Evolutionary conservation across 805 yeast genomes (phyloP).

Genomic region (Barnettozyma wickerhamii): DNA sequence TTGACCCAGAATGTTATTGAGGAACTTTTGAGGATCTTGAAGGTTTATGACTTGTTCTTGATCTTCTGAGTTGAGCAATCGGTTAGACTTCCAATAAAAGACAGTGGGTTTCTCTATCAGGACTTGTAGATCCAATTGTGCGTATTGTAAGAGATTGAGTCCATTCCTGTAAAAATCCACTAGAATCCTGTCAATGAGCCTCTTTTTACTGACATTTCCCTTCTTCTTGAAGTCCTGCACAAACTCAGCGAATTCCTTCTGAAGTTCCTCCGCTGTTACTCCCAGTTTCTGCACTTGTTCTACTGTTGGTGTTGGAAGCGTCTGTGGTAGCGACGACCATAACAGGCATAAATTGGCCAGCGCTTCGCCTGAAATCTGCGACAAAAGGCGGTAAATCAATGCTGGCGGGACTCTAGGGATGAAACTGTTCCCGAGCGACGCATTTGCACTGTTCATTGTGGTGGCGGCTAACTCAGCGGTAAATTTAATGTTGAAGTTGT

Average conservation of each 20-base stretch:
- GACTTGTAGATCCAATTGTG: constrained; percentile 66
- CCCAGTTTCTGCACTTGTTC: constrained; percentile 10
- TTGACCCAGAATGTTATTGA: constrained; percentile 42
- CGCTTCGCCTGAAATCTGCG: constrained; percentile 19
- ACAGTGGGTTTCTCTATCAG: constrained; percentile 52
- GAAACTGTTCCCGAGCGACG: constrained; percentile 20
- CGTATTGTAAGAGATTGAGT: constrained; percentile 57
- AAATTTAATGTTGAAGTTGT: not conserved
- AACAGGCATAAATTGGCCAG: constrained; percentile 20
- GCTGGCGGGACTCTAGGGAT: constrained; percentile 16
- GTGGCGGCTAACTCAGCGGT: not conserved
- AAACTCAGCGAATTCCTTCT: constrained; percentile 6
- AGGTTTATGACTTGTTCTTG: constrained; percentile 28
- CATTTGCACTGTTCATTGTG: constrained; percentile 2
- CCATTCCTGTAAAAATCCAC: constrained; percentile 47
- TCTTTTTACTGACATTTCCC: constrained; percentile 10
- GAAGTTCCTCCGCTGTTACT: constrained; percentile 8
- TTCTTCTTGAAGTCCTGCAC: constrained; percentile 1
- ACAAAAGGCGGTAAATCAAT: constrained; percentile 11
- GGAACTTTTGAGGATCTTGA: constrained; percentile 47
- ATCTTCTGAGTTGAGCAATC: constrained; percentile 24
- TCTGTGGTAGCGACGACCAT: constrained; percentile 21
- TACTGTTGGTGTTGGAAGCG: constrained; percentile 16
- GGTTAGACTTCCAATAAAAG: constrained; percentile 33
- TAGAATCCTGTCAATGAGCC: constrained; percentile 20